A percentile compares a stretch with the other conserved stretches of the same genome.
Conservation (phyloP, 352 stramenopile genomes). For the Globisporangium viniferum region DNA sequence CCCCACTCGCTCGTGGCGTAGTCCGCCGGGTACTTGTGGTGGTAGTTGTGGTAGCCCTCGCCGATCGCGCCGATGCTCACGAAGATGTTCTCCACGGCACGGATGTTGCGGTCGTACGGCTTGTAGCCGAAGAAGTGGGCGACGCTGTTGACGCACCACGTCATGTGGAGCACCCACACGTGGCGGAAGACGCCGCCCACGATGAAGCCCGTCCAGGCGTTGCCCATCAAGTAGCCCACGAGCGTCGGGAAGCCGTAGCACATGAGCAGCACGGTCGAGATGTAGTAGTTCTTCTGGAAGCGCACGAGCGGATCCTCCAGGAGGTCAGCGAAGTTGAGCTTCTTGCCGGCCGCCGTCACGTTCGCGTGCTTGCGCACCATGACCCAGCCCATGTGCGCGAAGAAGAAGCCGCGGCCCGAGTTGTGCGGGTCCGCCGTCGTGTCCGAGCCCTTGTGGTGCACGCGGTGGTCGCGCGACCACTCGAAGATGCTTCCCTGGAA, state of each 20-base stretch:
- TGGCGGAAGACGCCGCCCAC: slow-evolving; percentile 95
- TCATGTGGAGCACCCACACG: slow-evolving; percentile 96
- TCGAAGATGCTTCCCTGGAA: slow-evolving; percentile 97
- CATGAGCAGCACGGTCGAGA: slow-evolving; percentile 90
- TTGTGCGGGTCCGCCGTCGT: slow-evolving; percentile 95
- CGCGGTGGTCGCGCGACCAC: slow-evolving; percentile 98
- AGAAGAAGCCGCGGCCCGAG: slow-evolving; percentile 97
- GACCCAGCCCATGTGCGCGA: slow-evolving; percentile 99
- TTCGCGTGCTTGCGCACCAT: slow-evolving; percentile 97
- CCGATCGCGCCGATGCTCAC: slow-evolving; percentile 95
- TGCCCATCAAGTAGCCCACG: slow-evolving; percentile 88
- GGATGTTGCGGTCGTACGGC: slow-evolving; percentile 95
- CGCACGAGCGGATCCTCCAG: slow-evolving; percentile 92
- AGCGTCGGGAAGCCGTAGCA: slow-evolving; percentile 95
- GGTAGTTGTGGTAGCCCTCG: slow-evolving; percentile 97
- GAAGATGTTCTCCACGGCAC: slow-evolving; percentile 95
- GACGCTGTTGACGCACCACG: slow-evolving; percentile 98
- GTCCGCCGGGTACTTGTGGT: slow-evolving; percentile 99
- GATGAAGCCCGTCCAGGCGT: slow-evolving; percentile 95
- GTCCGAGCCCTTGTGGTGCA: slow-evolving; percentile 99
- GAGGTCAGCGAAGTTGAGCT: slow-evolving; percentile 96
- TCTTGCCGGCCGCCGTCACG: slow-evolving; percentile 81
- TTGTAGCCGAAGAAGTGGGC: slow-evolving; percentile 99
- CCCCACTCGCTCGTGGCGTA: slow-evolving; percentile 98
- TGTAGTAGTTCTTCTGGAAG: slow-evolving; percentile 96